Evolutionary conservation across 23 red algal genomes (phyloP).

Genomic region (Gracilaria caudata): DNA sequence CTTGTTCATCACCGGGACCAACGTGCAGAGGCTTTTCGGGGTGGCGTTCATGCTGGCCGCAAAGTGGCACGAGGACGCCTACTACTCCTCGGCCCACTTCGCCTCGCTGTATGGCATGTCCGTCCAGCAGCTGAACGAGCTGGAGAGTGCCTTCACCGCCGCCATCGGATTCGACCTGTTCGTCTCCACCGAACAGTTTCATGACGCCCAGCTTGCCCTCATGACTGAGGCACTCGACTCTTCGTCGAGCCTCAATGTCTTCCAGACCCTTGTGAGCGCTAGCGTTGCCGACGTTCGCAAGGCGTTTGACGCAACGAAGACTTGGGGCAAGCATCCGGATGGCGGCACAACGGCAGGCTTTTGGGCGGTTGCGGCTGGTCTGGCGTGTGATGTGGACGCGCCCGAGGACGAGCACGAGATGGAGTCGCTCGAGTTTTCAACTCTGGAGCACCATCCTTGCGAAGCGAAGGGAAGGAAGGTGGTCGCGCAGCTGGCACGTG

Average conservation of each 20-base stretch:
- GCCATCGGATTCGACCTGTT: constrained; percentile 30
- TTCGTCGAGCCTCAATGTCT: background rate
- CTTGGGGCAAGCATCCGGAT: constrained; percentile 9
- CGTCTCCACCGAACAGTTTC: constrained; percentile 37
- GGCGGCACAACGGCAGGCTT: background rate
- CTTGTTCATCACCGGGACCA: constrained; percentile 13
- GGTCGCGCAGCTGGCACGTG: constrained; percentile 23
- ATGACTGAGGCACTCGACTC: constrained; percentile 20
- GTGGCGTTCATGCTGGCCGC: constrained; percentile 40
- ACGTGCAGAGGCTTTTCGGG: constrained; percentile 29
- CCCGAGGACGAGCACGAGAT: background rate
- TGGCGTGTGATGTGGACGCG: background rate
- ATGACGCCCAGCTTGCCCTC: constrained; percentile 23
- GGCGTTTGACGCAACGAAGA: constrained; percentile 27
- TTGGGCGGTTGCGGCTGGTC: constrained; percentile 4
- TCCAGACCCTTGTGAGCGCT: constrained; percentile 18
- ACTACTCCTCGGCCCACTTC: constrained; percentile 13
- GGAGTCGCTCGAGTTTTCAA: constrained; percentile 4
- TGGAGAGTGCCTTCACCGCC: constrained; percentile 13
- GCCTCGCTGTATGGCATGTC: constrained; percentile 8
- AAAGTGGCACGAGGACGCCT: constrained; percentile 35
- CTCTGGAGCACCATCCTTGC: background rate
- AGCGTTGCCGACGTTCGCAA: constrained; percentile 14
- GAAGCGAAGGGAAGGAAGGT: constrained; percentile 3
- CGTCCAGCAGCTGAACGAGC: background rate